Evolutionary conservation across 1,284 basidiomycete species (phyloP).

Genomic region (Cryptococcus sp.): DNA sequence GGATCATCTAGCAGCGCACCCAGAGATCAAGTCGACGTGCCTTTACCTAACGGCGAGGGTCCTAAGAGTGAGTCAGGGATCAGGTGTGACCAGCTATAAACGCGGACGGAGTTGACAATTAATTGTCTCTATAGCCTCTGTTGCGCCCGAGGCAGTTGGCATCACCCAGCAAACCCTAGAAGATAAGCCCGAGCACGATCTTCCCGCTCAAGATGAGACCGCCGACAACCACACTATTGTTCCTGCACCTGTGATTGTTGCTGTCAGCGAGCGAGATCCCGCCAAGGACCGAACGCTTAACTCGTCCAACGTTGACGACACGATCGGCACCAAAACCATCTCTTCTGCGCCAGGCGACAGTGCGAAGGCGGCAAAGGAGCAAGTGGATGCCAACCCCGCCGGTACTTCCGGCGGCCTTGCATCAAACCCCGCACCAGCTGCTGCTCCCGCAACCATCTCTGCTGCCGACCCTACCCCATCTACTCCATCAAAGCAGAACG

Average conservation of each 20-base stretch:
- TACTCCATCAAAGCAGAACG: not conserved
- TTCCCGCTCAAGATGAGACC: slow-evolving; percentile 45
- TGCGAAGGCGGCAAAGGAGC: slow-evolving; percentile 33
- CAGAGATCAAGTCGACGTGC: slow-evolving; percentile 15
- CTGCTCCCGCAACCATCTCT: slow-evolving; percentile 3
- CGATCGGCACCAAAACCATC: slow-evolving; percentile 32
- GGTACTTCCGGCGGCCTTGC: slow-evolving; percentile 3
- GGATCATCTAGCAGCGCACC: slow-evolving; percentile 10
- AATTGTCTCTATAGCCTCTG: slow-evolving; percentile 12
- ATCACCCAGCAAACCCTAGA: slow-evolving; percentile 14
- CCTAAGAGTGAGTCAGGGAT: slow-evolving; percentile 32
- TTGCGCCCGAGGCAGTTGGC: slow-evolving; percentile 7
- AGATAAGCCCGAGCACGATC: slow-evolving; percentile 25
- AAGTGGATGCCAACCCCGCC: slow-evolving; percentile 24
- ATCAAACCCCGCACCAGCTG: slow-evolving; percentile 1
- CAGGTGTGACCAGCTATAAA: not conserved
- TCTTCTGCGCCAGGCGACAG: slow-evolving; percentile 26
- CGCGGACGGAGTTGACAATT: not conserved
- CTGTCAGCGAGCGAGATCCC: slow-evolving; percentile 32
- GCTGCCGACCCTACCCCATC: not conserved
- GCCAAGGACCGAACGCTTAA: slow-evolving; percentile 41
- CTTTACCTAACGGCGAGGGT: slow-evolving; percentile 21
- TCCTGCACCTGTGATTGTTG: slow-evolving; percentile 41
- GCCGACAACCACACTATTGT: slow-evolving; percentile 38
- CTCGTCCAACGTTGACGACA: slow-evolving; percentile 18